Base-by-base conservation (phyloP, 2,329 filamentous ascomycete genomes). In the Epichloe sibirici region DNA sequence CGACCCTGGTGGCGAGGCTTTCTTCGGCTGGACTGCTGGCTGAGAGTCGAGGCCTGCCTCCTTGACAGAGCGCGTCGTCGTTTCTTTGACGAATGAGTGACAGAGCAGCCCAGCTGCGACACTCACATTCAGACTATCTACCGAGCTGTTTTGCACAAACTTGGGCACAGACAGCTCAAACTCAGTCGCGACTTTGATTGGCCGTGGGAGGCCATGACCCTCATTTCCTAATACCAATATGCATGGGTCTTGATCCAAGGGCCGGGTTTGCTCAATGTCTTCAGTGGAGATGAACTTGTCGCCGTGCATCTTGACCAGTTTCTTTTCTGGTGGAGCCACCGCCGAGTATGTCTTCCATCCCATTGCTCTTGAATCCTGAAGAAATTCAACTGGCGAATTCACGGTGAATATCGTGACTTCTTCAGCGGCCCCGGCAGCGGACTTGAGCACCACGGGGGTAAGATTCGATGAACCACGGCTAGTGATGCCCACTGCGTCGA, bases 111-210 rank as follows among this genome's bases (percentile, higher is more conserved):
- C 89, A 6, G 88, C 82, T 1, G 93, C 91, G 21, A 95, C 90
- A 63, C 88, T 89, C 40, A 97, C 93, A 65, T 98, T 97, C 65
- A 98, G 70, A 66, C 90, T 95, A 67, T 97, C 91, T 3, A 98
- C 82, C 64, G 58, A 82, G 65, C 62, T 77, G 64, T 61, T 73
- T 56, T 63, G 71, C 43, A 67, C 76, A 57, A 66, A 77, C 66
- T 66, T 78, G 58, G 76, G 76, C 51, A 98, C 88, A 6, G 83
- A 79, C 4, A 85, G 61, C 58, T 83, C 74, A 34, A 73, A 74
- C 58, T 95, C 81, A 0, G 87, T 84, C 53, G 79, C 75, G 43
- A 77, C 79, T 58, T 79, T 80, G 55, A 93, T 69, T 53, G 77
- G 74, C 50, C 74, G 72, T n/a, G 78, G 73, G 45, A 95, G 67